Base-by-base conservation (phyloP, 2,329 filamentous ascomycete species). In the Fusarium brachygibbosum region DNA sequence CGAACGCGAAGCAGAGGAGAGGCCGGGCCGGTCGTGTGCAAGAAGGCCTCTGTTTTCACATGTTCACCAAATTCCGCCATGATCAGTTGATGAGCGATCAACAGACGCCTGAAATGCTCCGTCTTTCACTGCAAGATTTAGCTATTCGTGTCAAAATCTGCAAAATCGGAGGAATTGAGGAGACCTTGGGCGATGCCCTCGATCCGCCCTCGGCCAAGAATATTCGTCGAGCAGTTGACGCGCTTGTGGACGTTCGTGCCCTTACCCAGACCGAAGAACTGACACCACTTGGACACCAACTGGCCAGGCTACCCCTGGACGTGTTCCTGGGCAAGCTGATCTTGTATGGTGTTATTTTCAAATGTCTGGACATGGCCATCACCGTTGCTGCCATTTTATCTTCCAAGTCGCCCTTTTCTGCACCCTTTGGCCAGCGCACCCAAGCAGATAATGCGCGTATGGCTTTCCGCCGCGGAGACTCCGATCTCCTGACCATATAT, bases 71-170 rank as follows among this genome's bases (percentile, higher is more conserved):
- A 74, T 88, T 94, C 74, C 89, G 95, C 10, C 93, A 98, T 76
- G 94, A 98, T 76, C 88, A 88, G 59, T 78, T 91, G 73, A 93
- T 98, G 87, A 90, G 90, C 51, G 94, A 97, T 66, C 93, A 98
- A 76, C 96, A 98, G 81, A 97, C 93, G 0, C 97, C 96, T 0
- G 96, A 99, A 79, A 97, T 99, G 89, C 88, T 99, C 40, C 91
- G 96, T 1, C 84, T 99, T 6, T 98, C 96, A 0, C 83, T 99
- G 13, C 96, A 99, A 79, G 96, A 99, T 76, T 84, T 99, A 13
- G 94, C 97, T 7, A 94, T 99, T 77, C 90, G 96, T 11, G 94
- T 98, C 70, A 99, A 99, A 81, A 97, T 98, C 45, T 99, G 95
- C 84, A 97, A 97, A 76, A 87, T 99, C 42, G 96, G 96, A 13